A percentile compares a stretch with the other conserved stretches of the same genome.
Evolutionary conservation across 1,139 yeast genomes (phyloP).

Genomic region (Blastobotrys serpentis): DNA sequence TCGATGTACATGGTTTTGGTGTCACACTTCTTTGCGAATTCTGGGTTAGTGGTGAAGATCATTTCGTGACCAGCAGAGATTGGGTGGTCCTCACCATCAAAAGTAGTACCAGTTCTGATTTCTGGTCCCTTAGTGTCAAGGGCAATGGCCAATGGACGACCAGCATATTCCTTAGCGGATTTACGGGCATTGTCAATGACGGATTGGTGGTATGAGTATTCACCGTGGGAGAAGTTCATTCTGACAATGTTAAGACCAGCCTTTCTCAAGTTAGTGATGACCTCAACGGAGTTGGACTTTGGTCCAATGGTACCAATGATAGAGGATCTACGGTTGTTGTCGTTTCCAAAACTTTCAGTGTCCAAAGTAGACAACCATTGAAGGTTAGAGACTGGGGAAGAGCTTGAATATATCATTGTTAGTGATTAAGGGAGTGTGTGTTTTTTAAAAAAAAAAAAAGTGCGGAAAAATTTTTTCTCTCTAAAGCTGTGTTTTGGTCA

Average conservation of each 20-base stretch:
- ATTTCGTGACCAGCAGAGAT: slow-evolving; percentile 84
- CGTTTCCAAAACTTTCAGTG: slow-evolving; percentile 74
- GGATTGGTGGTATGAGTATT: slow-evolving; percentile 93
- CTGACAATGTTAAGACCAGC: slow-evolving; percentile 97
- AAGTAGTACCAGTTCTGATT: slow-evolving; percentile 96
- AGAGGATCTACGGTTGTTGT: slow-evolving; percentile 70
- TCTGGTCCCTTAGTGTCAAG: slow-evolving; percentile 99
- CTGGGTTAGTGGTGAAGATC: slow-evolving; percentile 89
- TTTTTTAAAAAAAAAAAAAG: neutral
- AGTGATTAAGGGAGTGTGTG: neutral
- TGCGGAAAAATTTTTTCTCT: neutral
- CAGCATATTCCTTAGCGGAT: slow-evolving; percentile 85
- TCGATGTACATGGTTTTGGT: slow-evolving; percentile 84
- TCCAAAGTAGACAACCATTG: slow-evolving; percentile 86
- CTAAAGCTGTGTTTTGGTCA: neutral
- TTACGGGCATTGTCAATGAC: slow-evolving; percentile 95
- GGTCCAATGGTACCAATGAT: slow-evolving; percentile 99
- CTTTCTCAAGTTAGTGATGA: slow-evolving; percentile 82
- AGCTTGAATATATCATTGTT: slow-evolving; percentile 33
- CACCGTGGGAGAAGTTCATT: slow-evolving; percentile 98
- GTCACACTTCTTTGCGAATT: slow-evolving; percentile 67
- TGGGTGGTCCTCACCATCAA: slow-evolving; percentile 74
- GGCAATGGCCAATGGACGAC: slow-evolving; percentile 98
- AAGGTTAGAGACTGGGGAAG: slow-evolving; percentile 42
- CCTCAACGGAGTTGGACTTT: slow-evolving; percentile 87